Evolutionary conservation across 768 basidiomycete genomes (phyloP), one percentile per base, ranked within the genome.

Genomic region (Pisolithus sp.): DNA sequence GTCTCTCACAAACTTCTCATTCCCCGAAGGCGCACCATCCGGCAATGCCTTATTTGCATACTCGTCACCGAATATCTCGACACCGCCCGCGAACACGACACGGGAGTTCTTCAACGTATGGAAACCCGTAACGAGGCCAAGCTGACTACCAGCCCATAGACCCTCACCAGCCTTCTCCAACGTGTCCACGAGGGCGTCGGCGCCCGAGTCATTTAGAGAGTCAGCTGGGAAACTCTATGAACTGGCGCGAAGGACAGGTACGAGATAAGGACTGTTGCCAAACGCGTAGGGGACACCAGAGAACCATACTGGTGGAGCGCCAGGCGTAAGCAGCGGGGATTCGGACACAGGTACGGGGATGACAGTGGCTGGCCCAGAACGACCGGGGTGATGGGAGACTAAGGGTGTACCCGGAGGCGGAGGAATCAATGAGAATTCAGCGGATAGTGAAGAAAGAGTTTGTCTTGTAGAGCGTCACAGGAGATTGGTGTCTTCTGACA

Each of bases 381-480:
- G 81, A 62, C 81, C 77, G 24, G 84, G 83, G 74, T 93, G 90
- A 68, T 95, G 89, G 4, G 93, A 94, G 55, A 95, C 64, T 46
- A 96, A 78, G 2, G 86, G 85, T 0, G 85, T 86, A 2, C 85
- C 85, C 2, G 92, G 87, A 5, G 92, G 90, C 17, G 89, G 88
- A 23, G 91, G 85, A 48, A 92, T 80, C 51, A 98, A 76, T 36
- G 88, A 89, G 75, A 98, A 98, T 73, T 99, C 96, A 46, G 90
- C 68, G 0, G 93, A 90, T 50, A 95, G 79, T 12, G 86, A 80
- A 10, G 82, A 76, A 9, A 94, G 72, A 39, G 83, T 84, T 69
- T 86, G 79, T 71, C 80, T 85, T 58, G 86, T 73, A 86, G 53
- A 95, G 79, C 3, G 86, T 81, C 58, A 96, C 71, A 99, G 79